Base-by-base conservation (phyloP, 2,329 filamentous ascomycete genomes). In the Pyrenochaeta sp. region DNA sequence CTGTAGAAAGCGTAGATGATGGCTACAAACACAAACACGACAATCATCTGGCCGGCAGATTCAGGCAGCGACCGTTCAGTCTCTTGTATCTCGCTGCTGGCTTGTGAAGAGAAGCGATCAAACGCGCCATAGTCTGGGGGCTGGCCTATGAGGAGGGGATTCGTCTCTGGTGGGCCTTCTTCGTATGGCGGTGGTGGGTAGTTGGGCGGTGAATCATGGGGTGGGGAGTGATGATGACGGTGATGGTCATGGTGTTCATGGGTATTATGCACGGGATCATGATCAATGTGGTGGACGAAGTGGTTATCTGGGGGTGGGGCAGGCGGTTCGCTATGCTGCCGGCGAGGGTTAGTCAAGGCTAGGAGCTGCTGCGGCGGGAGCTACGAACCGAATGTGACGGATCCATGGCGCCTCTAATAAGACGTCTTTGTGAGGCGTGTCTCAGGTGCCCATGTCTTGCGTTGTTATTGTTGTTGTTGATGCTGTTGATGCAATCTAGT, bases 171-270 rank as follows among this genome's bases (percentile, higher is more conserved):
- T 65, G 4, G 65, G n/a, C n/a, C 62, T 35, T 67, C 65, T 14
- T 68, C 56, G 35, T 71, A 71, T 2, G 66, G 69, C 3, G 67
- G 67, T 6, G 64, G 67, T 11, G 65, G 60, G 18, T 62, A 60
- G 19, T 62, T 55, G 26, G 62, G 58, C 9, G 42, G 52, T 19
- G 40, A 28, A 14, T 21, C 17, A 38, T 38, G 26, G 32, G 32
- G 39, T 44, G 49, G 28, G 49, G n/a, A n/a, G n/a, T n/a, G 50
- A 34, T 31, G 35, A 13, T 51, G 43, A 41, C 44, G 41, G 20
- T 50, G 45, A 35, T 46, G 32, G 41, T 44, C 39, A 26, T 27
- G 24, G 34, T 23, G 23, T 21, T 18, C 22, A 27, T 24, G n/a
- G n/a, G n/a, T n/a, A n/a, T n/a, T n/a, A n/a, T n/a, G n/a, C n/a